Conservation (phyloP, 495 filamentous ascomycete genomes). For the Penicillium psychrofluorescens region DNA sequence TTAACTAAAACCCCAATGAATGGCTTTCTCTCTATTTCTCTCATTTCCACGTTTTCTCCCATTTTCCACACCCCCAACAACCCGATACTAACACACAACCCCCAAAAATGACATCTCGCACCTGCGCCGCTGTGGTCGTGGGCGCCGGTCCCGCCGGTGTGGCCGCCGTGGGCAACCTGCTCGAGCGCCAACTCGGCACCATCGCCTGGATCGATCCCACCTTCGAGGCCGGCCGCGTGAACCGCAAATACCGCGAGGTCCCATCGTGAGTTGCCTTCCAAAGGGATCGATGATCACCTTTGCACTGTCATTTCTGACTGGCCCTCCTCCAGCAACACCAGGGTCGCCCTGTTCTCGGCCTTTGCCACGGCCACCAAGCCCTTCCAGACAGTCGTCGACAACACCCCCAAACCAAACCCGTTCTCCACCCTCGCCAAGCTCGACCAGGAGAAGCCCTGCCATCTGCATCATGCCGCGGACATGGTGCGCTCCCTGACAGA, state of each 20-base stretch:
- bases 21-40: too few relatives aligned
- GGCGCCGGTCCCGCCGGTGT: constrained; percentile 51
- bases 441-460: constrained; percentile 46
- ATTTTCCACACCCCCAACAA: background rate
- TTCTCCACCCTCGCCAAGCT: constrained; percentile 44
- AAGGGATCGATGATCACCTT: background rate
- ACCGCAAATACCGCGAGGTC: constrained; percentile 49
- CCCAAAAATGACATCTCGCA: constrained; percentile 25
- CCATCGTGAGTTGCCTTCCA: constrained; percentile 34
- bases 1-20: too few relatives aligned
- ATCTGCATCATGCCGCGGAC: constrained; percentile 46
- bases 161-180: constrained; percentile 48
- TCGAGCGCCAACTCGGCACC: constrained; percentile 41
- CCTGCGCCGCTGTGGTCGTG: constrained; percentile 46
- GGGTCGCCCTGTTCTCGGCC: constrained; percentile 45
- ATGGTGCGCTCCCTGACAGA: constrained; percentile 43
- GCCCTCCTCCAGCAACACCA: constrained; percentile 30
- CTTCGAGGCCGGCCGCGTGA: constrained; percentile 45
- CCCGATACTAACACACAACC: background rate
- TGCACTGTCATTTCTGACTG: constrained; percentile 9
- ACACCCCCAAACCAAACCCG: constrained; percentile 39
- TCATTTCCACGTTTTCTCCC: background rate
- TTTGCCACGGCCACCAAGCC: constrained; percentile 42
- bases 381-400: constrained; percentile 41
- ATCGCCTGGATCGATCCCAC: constrained; percentile 49